phyloP scores from a whole-genome alignment of 208 protist species.

The Kentomonas sorsogonicus region DNA sequence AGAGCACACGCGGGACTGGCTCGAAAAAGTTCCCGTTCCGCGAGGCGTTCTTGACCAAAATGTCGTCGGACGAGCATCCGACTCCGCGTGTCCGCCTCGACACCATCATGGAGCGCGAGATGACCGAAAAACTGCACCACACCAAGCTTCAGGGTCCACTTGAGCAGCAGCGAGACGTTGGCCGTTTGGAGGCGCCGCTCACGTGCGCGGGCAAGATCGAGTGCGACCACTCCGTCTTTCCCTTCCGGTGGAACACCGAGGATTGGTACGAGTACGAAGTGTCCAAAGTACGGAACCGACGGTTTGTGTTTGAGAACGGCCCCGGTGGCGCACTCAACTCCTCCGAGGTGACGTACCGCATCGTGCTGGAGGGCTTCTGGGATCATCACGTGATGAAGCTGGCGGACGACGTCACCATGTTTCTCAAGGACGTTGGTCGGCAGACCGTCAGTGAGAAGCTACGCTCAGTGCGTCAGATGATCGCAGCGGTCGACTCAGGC shows the following conservation, averaged over 20 bases:
- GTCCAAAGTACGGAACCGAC: conserved; percentile 73
- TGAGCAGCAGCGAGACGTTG: conserved; percentile 77
- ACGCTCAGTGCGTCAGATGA: conserved; percentile 41
- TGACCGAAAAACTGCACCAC: conserved; percentile 51
- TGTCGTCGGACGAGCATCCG: conserved; percentile 23
- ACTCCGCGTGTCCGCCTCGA: conserved; percentile 39
- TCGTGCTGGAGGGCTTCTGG: conserved; percentile 83
- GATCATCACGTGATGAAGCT: conserved; percentile 88
- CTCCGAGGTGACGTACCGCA: conserved; percentile 79
- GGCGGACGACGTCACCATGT: conserved; percentile 82
- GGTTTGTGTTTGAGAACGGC: conserved; percentile 84
- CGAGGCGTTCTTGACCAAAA: conserved; percentile 79
- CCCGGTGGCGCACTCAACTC: conserved; percentile 36
- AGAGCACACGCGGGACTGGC: conserved; percentile 47
- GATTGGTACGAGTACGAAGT: conserved; percentile 92
- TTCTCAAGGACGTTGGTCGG: conserved; percentile 75
- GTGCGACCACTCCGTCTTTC: conserved; percentile 50
- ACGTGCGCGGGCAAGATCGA: conserved; percentile 65
- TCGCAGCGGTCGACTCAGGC: conserved; percentile 22
- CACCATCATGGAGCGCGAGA: conserved; percentile 68
- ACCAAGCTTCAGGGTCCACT: conserved; percentile 43
- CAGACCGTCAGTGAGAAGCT: conserved; percentile 78
- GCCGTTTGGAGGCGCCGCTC: conserved; percentile 51
- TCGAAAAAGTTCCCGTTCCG: conserved; percentile 74
- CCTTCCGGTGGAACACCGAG: conserved; percentile 80